Base-by-base conservation (phyloP, 768 basidiomycete species). In the Boletus fagicola region DNA sequence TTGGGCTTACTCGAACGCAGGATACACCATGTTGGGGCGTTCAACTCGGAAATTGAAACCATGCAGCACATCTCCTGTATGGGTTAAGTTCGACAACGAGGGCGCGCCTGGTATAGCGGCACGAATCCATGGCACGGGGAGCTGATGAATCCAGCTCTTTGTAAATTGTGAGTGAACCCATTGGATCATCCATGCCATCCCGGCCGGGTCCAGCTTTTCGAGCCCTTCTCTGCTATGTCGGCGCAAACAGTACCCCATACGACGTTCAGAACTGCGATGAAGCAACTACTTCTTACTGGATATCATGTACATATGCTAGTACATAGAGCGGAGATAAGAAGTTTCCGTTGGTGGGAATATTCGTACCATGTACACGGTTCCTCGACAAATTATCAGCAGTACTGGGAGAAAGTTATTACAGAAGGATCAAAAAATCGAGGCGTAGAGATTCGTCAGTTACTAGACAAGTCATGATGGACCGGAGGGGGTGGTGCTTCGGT, bases 381-480 rank as follows among this genome's bases (percentile, higher is more conserved):
- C 20, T 26, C 7, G n/a, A 48, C 6, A 39, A 51, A 9, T 16
- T 7, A 50, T 50, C 31, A 42, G 39, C 3, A 5, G 16, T n/a
- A 26, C 26, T 26, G 2, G 18, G 35, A 18, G 12, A 28, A 36
- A n/a, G 15, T 18, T n/a, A 4, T 16, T 40, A 43, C 35, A 26
- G 26, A 33, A 15, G 4, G 1, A 1, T 49, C 12, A 11, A 46
- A 35, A 49, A 47, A 40, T n/a, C 16, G 35, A 33, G 13, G 10
- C 11, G 20, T 38, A 26, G 2, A 38, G 0, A 50, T 46, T 47
- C 28, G 54, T 68, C 31, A 70, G 18, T 39, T 53, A 44, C 36
- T 36, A 24, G 50, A 11, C 33, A n/a, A 28, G 28, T 51, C 42
- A 12, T 52, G 48, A 20, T 53, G 50, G 1, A 10, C 42, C 5